These are phyloP conservation scores for Phytophthora foliorum DNA, from an alignment of 352 stramenopile species.

Conservation along the genomic window DNA sequence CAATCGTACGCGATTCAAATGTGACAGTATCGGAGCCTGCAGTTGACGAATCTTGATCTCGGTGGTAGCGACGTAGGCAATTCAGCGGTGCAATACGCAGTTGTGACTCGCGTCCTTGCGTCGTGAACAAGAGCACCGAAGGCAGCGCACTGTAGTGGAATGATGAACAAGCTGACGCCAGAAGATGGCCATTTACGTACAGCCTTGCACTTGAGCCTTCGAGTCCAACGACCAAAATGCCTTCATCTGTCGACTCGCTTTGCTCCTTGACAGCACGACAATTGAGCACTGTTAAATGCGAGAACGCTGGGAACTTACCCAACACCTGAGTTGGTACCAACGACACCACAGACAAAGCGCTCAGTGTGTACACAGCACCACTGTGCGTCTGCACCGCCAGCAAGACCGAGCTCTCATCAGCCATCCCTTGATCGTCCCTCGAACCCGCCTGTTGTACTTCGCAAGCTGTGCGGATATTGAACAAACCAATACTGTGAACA, in stretches of 20 bases:
- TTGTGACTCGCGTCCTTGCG: slow-evolving; percentile 61
- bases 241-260: background rate
- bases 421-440: background rate
- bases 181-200: slow-evolving; percentile 54
- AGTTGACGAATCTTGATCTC: background rate
- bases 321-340: slow-evolving; percentile 11
- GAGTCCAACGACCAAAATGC: slow-evolving; percentile 50
- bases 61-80: slow-evolving; percentile 18
- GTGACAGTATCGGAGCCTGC: slow-evolving; percentile 24
- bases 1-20: slow-evolving; percentile 58
- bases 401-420: background rate
- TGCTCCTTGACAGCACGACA: background rate
- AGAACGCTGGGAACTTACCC: slow-evolving; percentile 44
- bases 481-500: slow-evolving; percentile 20
- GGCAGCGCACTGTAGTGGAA: slow-evolving; percentile 59
- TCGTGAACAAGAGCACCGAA: slow-evolving; percentile 71
- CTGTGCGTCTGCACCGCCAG: slow-evolving; percentile 54
- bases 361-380: slow-evolving; percentile 48
- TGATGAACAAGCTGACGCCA: slow-evolving; percentile 62
- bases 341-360: slow-evolving; percentile 1
- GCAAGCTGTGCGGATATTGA: slow-evolving; percentile 26
- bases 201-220: slow-evolving; percentile 53
- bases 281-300: slow-evolving; percentile 45
- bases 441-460: slow-evolving; percentile 6
- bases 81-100: slow-evolving; percentile 57